Evolutionary conservation across 2,329 filamentous ascomycete genomes (phyloP).

Genomic region (Uncinocarpus reesii): DNA sequence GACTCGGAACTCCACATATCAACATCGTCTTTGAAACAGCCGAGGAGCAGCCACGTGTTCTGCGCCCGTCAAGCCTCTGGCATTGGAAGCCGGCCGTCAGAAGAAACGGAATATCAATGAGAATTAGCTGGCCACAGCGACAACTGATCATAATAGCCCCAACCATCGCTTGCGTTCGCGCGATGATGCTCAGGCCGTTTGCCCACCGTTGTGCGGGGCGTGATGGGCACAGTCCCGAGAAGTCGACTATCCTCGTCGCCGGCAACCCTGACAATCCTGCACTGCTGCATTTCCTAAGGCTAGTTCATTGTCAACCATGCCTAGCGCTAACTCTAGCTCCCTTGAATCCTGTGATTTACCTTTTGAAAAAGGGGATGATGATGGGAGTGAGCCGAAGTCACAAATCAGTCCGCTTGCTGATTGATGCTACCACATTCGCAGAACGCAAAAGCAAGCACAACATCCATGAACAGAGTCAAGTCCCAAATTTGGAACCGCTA

Average conservation of each 20-base stretch:
- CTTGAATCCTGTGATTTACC: not conserved
- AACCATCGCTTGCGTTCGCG: too few species aligned
- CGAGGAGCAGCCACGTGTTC: conserved; percentile 6
- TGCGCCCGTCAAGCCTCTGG: not conserved
- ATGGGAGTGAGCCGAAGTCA: not conserved
- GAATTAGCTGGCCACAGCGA: too few species aligned
- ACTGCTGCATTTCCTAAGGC: not conserved
- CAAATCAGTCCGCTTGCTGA: not conserved
- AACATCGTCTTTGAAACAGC: conserved; percentile 2
- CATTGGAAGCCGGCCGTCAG: not conserved
- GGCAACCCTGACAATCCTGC: not conserved
- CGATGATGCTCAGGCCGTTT: not conserved
- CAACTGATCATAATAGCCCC: too few species aligned
- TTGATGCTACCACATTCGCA: conserved; percentile 6
- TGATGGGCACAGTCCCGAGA: not conserved
- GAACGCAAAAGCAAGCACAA: conserved; percentile 8
- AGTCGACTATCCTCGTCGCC: not conserved
- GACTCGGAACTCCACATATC: not conserved
- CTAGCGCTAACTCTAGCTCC: conserved; percentile 2
- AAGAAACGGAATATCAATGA: too few species aligned
- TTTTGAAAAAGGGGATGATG: not conserved
- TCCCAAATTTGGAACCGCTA: not conserved
- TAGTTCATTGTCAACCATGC: conserved; percentile 2
- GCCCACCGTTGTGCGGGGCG: not conserved
- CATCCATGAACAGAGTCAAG: not conserved